Conservation (phyloP, 1,284 basidiomycete species). For the Boletus smithii region DNA sequence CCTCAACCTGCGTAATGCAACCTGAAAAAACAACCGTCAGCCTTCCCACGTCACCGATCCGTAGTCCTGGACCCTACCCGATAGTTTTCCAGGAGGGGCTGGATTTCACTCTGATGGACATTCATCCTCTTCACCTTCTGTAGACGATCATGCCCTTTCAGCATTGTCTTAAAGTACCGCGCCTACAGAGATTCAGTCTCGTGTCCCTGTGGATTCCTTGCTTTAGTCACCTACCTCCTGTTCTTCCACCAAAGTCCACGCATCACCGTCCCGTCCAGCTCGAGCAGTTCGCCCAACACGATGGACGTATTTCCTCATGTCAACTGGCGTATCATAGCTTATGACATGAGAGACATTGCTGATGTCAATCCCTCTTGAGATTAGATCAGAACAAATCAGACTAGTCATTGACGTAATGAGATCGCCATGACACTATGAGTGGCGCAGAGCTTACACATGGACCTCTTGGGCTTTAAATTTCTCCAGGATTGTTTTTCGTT, state of each 20-base stretch:
- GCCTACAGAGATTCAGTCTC: slow-evolving; percentile 48
- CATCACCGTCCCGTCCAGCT: slow-evolving; percentile 81
- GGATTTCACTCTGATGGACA: slow-evolving; percentile 64
- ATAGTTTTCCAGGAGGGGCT: slow-evolving; percentile 57
- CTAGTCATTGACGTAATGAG: slow-evolving; percentile 40
- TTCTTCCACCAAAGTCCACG: slow-evolving; percentile 94
- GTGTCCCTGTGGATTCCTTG: neutral
- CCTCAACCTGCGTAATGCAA: slow-evolving; percentile 37
- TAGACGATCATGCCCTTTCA: slow-evolving; percentile 74
- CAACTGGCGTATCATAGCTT: slow-evolving; percentile 93
- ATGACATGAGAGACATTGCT: slow-evolving; percentile 89
- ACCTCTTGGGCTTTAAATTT: slow-evolving; percentile 81
- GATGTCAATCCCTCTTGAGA: slow-evolving; percentile 96
- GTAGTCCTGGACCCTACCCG: slow-evolving; percentile 44
- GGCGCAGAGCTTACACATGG: slow-evolving; percentile 61
- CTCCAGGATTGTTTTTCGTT: slow-evolving; percentile 76
- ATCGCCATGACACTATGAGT: neutral
- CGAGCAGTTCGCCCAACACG: slow-evolving; percentile 93
- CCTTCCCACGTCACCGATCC: slow-evolving; percentile 1
- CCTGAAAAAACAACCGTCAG: slow-evolving; percentile 25
- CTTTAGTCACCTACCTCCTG: slow-evolving; percentile 65
- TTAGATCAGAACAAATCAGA: slow-evolving; percentile 91
- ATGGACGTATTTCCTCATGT: slow-evolving; percentile 97
- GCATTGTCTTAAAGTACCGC: slow-evolving; percentile 83
- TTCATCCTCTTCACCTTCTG: slow-evolving; percentile 70